Conservation (phyloP, 495 filamentous ascomycete species). For the Penicillium salamii region DNA sequence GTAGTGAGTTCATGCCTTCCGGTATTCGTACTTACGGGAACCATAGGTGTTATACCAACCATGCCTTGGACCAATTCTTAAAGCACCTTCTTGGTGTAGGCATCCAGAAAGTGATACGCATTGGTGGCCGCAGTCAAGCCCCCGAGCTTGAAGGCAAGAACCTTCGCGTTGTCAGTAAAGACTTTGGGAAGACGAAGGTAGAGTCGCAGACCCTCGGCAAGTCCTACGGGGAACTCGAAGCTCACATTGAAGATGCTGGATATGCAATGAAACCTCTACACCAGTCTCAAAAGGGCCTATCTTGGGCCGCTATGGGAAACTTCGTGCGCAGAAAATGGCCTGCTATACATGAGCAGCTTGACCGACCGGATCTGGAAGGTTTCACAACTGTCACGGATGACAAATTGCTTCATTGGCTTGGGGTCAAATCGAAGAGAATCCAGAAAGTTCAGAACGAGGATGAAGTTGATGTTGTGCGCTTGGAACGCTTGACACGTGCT, state of each 20-base stretch:
- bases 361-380: background rate
- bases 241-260: background rate
- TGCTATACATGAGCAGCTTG: background rate
- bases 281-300: slow-evolving; percentile 5
- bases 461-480: slow-evolving; percentile 1
- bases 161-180: slow-evolving; percentile 10
- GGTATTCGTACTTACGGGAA: background rate
- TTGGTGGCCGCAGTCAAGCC: slow-evolving; percentile 11
- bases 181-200: slow-evolving; percentile 11
- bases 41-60: slow-evolving; percentile 11
- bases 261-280: slow-evolving; percentile 8
- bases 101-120: slow-evolving; percentile 13
- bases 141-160: slow-evolving; percentile 14
- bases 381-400: slow-evolving; percentile 2
- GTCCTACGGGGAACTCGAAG: background rate
- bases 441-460: background rate
- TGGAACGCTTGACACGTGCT: background rate
- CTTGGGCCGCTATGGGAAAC: background rate
- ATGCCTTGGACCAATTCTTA: slow-evolving; percentile 17
- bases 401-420: slow-evolving; percentile 1
- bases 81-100: slow-evolving; percentile 5
- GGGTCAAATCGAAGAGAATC: background rate
- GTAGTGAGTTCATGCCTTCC: background rate
- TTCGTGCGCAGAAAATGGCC: slow-evolving; percentile 5
- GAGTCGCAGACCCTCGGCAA: slow-evolving; percentile 8